These are phyloP conservation scores for Tolypocladium guangdongense DNA, from an alignment of 2,329 filamentous ascomycete genomes.

Conservation along the genomic window DNA sequence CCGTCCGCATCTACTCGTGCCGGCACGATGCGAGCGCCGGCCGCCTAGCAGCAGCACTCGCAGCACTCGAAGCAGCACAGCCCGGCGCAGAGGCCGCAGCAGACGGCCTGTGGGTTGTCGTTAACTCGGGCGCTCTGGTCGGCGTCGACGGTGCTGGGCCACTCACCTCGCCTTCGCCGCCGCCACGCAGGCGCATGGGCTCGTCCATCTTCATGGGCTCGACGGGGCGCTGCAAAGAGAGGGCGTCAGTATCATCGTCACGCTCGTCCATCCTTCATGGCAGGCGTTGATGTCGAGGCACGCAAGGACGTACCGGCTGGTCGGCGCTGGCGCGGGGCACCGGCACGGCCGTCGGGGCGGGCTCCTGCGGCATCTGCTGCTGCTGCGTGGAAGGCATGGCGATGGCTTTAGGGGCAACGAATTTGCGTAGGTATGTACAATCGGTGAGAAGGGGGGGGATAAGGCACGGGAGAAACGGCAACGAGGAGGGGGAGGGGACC, in stretches of 20 bases:
- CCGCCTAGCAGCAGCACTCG: constrained; percentile 21
- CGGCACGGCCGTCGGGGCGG: constrained; percentile 17
- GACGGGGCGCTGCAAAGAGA: constrained; percentile 16
- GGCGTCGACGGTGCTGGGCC: background rate
- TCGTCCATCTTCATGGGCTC: constrained; percentile 23
- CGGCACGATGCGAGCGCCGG: background rate
- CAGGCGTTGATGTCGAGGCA: no score
- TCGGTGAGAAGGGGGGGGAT: background rate
- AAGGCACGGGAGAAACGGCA: background rate
- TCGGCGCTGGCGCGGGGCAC: constrained; percentile 16
- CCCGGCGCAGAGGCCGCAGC: constrained; percentile 28
- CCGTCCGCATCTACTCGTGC: background rate
- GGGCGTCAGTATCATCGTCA: background rate
- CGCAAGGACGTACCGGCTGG: constrained; percentile 19
- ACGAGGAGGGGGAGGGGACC: constrained; percentile 1
- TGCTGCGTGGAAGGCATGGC: background rate
- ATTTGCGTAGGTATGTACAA: background rate
- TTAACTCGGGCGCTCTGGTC: background rate
- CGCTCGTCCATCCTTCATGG: background rate
- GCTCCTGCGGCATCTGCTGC: constrained; percentile 22
- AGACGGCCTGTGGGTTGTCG: constrained; percentile 20
- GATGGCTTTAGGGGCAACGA: background rate
- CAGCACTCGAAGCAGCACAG: constrained; percentile 30
- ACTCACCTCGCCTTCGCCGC: constrained; percentile 25
- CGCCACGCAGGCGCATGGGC: constrained; percentile 20